Evolutionary conservation across 768 basidiomycete genomes (phyloP).

Genomic region (Leccinellum rugosiceps): DNA sequence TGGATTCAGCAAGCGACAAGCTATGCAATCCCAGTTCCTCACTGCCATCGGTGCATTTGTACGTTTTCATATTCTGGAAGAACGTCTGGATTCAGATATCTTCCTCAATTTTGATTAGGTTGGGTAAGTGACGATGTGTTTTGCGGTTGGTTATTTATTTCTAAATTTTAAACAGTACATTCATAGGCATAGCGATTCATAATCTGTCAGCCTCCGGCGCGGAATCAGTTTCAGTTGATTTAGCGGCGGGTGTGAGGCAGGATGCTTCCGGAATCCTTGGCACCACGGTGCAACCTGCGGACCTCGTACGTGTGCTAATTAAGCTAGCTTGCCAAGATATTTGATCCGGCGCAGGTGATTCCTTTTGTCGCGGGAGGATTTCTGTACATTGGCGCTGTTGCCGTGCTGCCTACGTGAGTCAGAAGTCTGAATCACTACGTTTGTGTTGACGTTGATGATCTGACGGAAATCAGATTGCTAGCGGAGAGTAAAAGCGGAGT

Average conservation of each 20-base stretch:
- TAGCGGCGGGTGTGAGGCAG: conserved; percentile 76
- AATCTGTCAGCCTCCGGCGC: conserved; percentile 58
- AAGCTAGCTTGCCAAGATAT: conserved; percentile 11
- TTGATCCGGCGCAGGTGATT: conserved; percentile 56
- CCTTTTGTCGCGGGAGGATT: conserved; percentile 91
- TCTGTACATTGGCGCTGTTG: conserved; percentile 90
- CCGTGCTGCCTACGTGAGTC: conserved; percentile 84
- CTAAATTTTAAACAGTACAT: conserved; percentile 49
- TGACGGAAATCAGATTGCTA: conserved; percentile 53
- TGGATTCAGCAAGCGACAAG: conserved; percentile 87
- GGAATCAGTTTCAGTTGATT: conserved; percentile 46
- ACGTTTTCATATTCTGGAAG: conserved; percentile 20
- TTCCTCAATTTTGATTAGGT: conserved; percentile 31
- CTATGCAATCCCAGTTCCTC: conserved; percentile 90
- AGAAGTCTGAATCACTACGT: conserved; percentile 4
- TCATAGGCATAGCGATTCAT: conserved; percentile 85
- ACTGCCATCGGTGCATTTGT: conserved; percentile 93
- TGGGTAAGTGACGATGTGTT: conserved; percentile 26
- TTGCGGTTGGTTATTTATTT: conserved; percentile 2
- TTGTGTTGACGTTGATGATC: background rate
- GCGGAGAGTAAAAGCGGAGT: conserved; percentile 84
- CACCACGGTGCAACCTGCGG: conserved; percentile 73
- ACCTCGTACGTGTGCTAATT: conserved; percentile 59
- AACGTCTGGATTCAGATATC: conserved; percentile 11
- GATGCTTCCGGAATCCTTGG: conserved; percentile 76